phyloP scores from a whole-genome alignment of 768 basidiomycete genomes.

The Kwoniella mangroviensis region DNA sequence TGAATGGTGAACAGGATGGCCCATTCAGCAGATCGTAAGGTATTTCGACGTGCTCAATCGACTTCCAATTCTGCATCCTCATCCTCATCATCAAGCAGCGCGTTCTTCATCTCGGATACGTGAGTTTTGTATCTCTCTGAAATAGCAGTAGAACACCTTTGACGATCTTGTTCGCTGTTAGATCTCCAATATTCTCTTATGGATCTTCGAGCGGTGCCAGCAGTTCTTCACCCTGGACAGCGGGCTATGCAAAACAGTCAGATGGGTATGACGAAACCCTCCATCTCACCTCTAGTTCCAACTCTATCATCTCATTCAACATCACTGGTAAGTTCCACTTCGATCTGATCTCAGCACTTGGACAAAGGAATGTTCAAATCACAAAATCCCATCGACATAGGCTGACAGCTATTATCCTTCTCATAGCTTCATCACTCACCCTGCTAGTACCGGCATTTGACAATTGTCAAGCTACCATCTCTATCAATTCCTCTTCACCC shows the following conservation, averaged over 20 bases:
- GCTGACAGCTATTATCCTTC: not conserved
- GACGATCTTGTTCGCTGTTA: not conserved
- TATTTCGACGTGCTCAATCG: conserved; percentile 15
- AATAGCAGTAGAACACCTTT: not conserved
- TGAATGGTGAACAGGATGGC: not conserved
- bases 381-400: not conserved
- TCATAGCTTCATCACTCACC: conserved; percentile 39
- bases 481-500: conserved; percentile 43
- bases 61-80: conserved; percentile 7
- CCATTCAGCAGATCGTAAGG: not conserved
- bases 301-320: conserved; percentile 36
- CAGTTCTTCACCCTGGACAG: conserved; percentile 34
- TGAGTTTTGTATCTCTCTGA: conserved; percentile 18
- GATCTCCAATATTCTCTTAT: conserved; percentile 39
- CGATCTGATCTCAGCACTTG: not conserved
- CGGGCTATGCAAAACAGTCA: conserved; percentile 40
- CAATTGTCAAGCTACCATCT: conserved; percentile 41
- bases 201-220: conserved; percentile 3
- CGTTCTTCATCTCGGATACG: conserved; percentile 47
- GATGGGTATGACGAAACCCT: conserved; percentile 49
- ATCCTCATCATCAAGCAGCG: not conserved
- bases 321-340: conserved; percentile 33
- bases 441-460: conserved; percentile 39
- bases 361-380: not conserved
- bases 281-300: conserved; percentile 28